Evolutionary conservation across 176 grass and related monocot genomes (phyloP).

Genomic region (Alopecurus myosuroides): DNA sequence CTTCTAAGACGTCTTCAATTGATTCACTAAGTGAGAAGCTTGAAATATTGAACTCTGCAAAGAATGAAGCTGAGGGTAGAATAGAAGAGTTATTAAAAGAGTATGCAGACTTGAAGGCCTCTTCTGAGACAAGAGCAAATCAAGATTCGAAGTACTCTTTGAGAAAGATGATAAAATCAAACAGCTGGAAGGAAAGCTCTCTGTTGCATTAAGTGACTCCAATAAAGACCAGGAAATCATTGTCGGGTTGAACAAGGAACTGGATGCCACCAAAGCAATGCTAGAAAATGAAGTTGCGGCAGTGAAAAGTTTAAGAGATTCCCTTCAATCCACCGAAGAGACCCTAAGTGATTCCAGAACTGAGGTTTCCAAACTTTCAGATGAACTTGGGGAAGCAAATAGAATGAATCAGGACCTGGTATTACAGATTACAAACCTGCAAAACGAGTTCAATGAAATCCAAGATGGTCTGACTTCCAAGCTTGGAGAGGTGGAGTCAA

Average conservation of each 20-base stretch:
- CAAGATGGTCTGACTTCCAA: constrained; percentile 50
- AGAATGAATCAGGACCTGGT: constrained; percentile 57
- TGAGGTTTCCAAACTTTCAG: constrained; percentile 61
- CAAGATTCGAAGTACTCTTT: constrained; percentile 52
- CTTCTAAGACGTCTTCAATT: constrained; percentile 58
- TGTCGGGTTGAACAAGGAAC: constrained; percentile 60
- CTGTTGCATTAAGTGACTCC: constrained; percentile 53
- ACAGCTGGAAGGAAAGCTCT: constrained; percentile 73
- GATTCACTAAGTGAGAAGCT: constrained; percentile 70
- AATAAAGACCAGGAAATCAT: constrained; percentile 55
- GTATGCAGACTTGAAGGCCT: constrained; percentile 55
- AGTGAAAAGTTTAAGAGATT: constrained; percentile 57
- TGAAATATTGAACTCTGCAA: constrained; percentile 49
- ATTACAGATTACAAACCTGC: constrained; percentile 61
- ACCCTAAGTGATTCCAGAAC: constrained; percentile 46
- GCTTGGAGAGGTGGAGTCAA: constrained; percentile 69
- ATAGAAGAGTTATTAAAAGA: constrained; percentile 51
- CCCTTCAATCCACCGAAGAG: constrained; percentile 55
- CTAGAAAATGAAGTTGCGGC: constrained; percentile 53
- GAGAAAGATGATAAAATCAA: constrained; percentile 63
- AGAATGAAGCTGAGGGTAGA: constrained; percentile 57
- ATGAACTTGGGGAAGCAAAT: constrained; percentile 63
- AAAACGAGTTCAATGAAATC: constrained; percentile 54
- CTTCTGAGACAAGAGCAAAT: constrained; percentile 54
- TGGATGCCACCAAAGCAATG: constrained; percentile 44